phyloP scores from a whole-genome alignment of 495 filamentous ascomycete genomes.

The Physcia stellaris region DNA sequence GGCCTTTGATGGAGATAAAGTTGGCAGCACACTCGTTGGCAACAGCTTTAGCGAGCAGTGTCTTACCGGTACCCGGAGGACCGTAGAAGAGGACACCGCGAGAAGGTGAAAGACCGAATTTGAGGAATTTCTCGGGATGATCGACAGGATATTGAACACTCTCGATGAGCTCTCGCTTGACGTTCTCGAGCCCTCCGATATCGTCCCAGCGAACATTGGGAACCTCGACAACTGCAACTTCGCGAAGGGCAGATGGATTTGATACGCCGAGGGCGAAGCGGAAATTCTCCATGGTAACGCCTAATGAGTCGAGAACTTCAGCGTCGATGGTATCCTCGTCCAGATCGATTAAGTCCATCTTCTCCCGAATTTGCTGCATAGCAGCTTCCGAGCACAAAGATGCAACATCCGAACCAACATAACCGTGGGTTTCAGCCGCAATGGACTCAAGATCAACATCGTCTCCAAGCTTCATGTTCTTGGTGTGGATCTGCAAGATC shows the following conservation, averaged over 20 bases:
- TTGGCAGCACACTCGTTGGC: conserved; percentile 99
- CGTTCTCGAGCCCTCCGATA: conserved; percentile 93
- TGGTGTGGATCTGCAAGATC: conserved; percentile 97
- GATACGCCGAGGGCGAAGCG: conserved; percentile 92
- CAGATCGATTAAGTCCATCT: conserved; percentile 99
- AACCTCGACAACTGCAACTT: conserved; percentile 97
- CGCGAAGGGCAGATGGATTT: conserved; percentile 96
- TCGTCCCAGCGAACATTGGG: conserved; percentile 99
- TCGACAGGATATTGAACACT: conserved; percentile 98
- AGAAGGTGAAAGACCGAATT: conserved; percentile 95
- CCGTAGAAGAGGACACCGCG: conserved; percentile 98
- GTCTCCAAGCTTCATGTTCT: conserved; percentile 99
- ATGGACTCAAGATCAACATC: conserved; percentile 96
- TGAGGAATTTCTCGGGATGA: conserved; percentile 99
- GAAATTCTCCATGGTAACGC: conserved; percentile 99
- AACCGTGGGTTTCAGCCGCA: conserved; percentile 95
- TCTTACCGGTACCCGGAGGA: conserved; percentile 99
- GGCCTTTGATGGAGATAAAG: conserved; percentile 98
- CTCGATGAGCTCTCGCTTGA: conserved; percentile 99
- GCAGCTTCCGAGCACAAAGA: conserved; percentile 98
- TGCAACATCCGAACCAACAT: conserved; percentile 95
- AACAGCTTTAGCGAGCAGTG: conserved; percentile 95
- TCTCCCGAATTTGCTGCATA: conserved; percentile 99
- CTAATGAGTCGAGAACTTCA: conserved; percentile 92
- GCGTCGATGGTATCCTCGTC: conserved; percentile 99